Evolutionary conservation across 495 filamentous ascomycete species (phyloP), one percentile per base, ranked within the genome.

Genomic region (Ramalina intermedia): DNA sequence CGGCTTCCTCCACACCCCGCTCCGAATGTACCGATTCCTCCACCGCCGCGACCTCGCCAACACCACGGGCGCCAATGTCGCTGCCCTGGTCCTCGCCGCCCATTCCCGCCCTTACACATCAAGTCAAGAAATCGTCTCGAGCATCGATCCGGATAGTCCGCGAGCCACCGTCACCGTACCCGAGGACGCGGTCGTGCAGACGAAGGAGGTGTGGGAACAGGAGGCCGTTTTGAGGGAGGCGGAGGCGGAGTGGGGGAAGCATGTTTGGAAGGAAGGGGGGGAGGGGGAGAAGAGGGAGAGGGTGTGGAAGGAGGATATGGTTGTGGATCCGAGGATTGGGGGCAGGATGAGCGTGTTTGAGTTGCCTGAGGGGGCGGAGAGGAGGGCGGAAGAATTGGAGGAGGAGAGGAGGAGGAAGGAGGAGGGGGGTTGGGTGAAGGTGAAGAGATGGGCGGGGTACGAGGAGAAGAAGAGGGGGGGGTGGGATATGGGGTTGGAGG

Each of bases 1-100:
- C 24, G 91, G 91, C 50, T 93, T 99, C 69, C 65, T 88, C 42
- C 90, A 93, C 65, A 96, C 88, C 0, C 86, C 87, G 0, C 85
- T 78, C 53, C 79, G 91, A 35, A 60, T 96, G 45, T 84, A 85
- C 58, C 86, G 91, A 41, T 99, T 87, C 73, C 70, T 99, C 37
- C 95, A 79, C 61, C 82, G 86, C 42, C 85, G 93, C 13, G 64
- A 76, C 39, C 71, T 95, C 16, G 93, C 93, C 39, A 90, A 99
- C 57, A 70, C 78, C 5, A 80, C 94, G 47, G 93, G 91, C 39
- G 82, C 85, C n/a, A 78, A 94, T 42, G 85, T 88, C 29, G 93
- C 90, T 1, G 82, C 84, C 35, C 74, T 85, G 18, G 88, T 90
- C 26, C 71, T 96, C 5, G 82, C 79, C 61, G 72, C 53, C 65